phyloP scores from a whole-genome alignment of 2,329 filamentous ascomycete genomes.

The Geosmithia putterillii region DNA sequence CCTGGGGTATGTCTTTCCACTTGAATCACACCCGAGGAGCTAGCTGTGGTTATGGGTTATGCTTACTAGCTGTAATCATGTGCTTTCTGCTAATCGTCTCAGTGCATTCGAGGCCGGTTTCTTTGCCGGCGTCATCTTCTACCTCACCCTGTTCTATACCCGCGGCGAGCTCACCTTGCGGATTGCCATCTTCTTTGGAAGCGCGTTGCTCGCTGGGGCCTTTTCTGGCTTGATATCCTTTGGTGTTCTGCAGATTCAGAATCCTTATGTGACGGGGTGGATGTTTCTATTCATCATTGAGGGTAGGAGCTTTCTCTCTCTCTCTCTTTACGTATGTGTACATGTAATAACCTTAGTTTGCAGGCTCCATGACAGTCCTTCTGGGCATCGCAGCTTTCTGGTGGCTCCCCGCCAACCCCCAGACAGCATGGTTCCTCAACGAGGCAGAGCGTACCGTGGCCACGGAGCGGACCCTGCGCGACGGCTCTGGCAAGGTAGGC shows the following conservation, averaged over 20 bases:
- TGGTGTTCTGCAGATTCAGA: conserved; percentile 1
- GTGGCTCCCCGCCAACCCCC: conserved; percentile 30
- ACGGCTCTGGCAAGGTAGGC: conserved; percentile 23
- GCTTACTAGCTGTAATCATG: not conserved
- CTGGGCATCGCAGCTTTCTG: conserved; percentile 15
- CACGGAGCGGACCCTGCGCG: conserved; percentile 23
- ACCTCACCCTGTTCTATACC: conserved; percentile 24
- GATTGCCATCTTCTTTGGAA: conserved; percentile 45
- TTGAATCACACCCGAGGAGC: not conserved
- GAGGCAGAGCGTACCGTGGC: conserved; percentile 23
- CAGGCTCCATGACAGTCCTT: not conserved
- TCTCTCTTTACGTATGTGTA: too few relatives aligned
- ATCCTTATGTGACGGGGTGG: not conserved
- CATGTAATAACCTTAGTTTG: not conserved
- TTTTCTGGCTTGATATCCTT: conserved; percentile 47
- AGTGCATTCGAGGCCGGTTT: not conserved
- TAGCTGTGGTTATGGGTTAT: not conserved
- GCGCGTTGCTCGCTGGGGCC: conserved; percentile 46
- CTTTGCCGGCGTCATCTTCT: conserved; percentile 15
- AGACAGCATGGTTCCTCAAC: conserved; percentile 25
- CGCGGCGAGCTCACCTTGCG: conserved; percentile 38
- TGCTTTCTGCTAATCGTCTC: not conserved
- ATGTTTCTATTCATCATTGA: conserved; percentile 1
- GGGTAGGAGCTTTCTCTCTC: too few relatives aligned
- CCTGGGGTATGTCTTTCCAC: not conserved